Evolutionary conservation across 371 early-diverging fungal genomes (phyloP).

Genomic region (Choanephora cucurbitarum): DNA sequence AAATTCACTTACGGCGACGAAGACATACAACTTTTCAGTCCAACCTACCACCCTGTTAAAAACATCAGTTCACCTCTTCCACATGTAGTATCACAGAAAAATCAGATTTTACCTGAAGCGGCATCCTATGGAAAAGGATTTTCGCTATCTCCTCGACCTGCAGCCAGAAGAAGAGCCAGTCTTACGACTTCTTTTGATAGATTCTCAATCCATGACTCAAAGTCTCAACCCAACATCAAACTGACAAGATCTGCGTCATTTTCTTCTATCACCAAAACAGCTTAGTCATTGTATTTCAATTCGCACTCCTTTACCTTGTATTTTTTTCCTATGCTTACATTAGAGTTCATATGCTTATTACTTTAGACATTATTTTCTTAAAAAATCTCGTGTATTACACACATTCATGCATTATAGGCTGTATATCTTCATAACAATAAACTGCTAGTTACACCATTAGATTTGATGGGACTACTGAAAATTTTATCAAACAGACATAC

Average conservation of each 20-base stretch:
- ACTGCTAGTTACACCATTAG: too few relatives aligned
- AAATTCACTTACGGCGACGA: conserved; percentile 39
- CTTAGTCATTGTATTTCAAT: too few relatives aligned
- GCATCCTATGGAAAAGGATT: conserved; percentile 22
- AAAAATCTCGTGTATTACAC: not conserved
- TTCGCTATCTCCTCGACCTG: conserved; percentile 21
- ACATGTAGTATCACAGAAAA: not conserved
- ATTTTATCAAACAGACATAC: too few relatives aligned
- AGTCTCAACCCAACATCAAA: conserved; percentile 3
- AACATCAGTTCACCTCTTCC: conserved; percentile 4
- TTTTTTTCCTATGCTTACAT: too few relatives aligned
- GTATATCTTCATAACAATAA: too few relatives aligned
- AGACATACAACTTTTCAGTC: conserved; percentile 21
- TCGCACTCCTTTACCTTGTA: too few relatives aligned
- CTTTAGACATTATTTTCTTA: too few relatives aligned
- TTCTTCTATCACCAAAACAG: conserved; percentile 10
- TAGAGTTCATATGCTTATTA: too few relatives aligned
- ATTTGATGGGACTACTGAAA: too few relatives aligned
- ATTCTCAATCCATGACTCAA: conserved; percentile 11
- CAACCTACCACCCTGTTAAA: not conserved
- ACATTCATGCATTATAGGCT: not conserved
- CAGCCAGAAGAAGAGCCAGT: conserved; percentile 24
- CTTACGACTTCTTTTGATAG: conserved; percentile 17
- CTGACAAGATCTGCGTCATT: conserved; percentile 23
- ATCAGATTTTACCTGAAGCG: not conserved